Percentiles rank a stretch among this genome's conserved stretches.
These are phyloP conservation scores for Phialophora verrucosa DNA, from an alignment of 2,329 filamentous ascomycete species.

Conservation along the genomic window DNA sequence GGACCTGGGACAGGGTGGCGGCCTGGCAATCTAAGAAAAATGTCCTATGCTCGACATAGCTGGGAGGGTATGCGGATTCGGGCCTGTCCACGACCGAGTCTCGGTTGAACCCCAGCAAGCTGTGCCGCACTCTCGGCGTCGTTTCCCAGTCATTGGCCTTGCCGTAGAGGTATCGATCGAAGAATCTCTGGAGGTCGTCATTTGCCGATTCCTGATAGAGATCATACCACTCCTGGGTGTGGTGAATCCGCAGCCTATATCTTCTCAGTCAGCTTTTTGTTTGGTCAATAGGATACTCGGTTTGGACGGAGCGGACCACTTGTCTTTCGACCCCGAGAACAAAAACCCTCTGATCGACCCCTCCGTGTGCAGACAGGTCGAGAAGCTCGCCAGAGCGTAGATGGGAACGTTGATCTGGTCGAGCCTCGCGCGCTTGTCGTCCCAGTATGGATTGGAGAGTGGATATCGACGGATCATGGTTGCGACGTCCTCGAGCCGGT, in stretches of 20 bases:
- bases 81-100: conserved; percentile 35
- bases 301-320: conserved; percentile 43
- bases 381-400: conserved; percentile 46
- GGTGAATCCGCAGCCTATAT: conserved; percentile 47
- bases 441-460: conserved; percentile 41
- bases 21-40: conserved; percentile 42
- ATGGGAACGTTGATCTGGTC: conserved; percentile 44
- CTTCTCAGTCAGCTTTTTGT: conserved; percentile 16
- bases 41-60: conserved; percentile 35
- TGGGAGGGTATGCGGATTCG: conserved; percentile 40
- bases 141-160: conserved; percentile 54
- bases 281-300: not conserved
- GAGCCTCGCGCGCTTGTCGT: conserved; percentile 37
- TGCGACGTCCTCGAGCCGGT: conserved; percentile 46
- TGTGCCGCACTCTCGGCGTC: conserved; percentile 51
- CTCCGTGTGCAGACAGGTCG: conserved; percentile 45
- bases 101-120: conserved; percentile 42
- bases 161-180: conserved; percentile 54
- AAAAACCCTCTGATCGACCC: conserved; percentile 48
- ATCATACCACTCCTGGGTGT: conserved; percentile 56
- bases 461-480: conserved; percentile 51
- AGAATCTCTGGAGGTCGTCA: conserved; percentile 52
- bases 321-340: conserved; percentile 47
- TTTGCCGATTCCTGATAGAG: conserved; percentile 47
- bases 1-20: conserved; percentile 17